Conservation (phyloP, 1,139 yeast genomes). For the Tardiomyces digboiensis region DNA sequence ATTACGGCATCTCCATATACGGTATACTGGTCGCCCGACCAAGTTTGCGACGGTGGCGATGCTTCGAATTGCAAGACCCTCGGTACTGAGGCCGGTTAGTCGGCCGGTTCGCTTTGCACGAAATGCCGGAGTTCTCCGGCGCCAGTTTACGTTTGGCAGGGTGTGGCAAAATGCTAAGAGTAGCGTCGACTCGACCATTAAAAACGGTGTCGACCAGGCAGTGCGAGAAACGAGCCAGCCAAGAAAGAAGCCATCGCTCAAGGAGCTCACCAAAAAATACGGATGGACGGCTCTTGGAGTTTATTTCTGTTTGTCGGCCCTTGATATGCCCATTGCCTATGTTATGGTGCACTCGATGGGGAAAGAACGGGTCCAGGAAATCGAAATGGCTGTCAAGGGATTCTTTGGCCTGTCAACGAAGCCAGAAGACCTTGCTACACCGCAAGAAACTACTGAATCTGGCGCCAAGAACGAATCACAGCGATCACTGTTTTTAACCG, state of each 20-base stretch:
- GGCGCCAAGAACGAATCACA: conserved; percentile 11
- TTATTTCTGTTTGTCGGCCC: conserved; percentile 54
- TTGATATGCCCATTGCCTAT: conserved; percentile 82
- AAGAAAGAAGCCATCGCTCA: conserved; percentile 37
- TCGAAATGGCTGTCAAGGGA: conserved; percentile 52
- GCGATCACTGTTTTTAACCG: conserved; percentile 44
- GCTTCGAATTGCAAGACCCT: neutral
- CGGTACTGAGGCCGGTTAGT: neutral
- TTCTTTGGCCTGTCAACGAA: conserved; percentile 21
- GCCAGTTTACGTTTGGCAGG: neutral
- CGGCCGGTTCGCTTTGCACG: neutral
- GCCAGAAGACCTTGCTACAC: conserved; percentile 18
- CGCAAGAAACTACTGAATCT: conserved; percentile 8
- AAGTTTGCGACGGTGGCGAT: no score
- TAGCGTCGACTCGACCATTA: neutral
- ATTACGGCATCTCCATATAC: no score
- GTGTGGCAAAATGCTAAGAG: neutral
- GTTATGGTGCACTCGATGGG: conserved; percentile 79
- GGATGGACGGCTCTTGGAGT: conserved; percentile 91
- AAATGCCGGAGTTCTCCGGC: neutral
- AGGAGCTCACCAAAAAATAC: conserved; percentile 69
- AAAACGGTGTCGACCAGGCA: neutral
- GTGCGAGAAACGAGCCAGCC: conserved; percentile 10
- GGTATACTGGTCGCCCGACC: no score
- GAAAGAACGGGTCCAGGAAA: conserved; percentile 61